Evolutionary conservation across 129 eudicot genomes (phyloP), one percentile per base, ranked within the genome.

Genomic region (Gnaphalium uliginosum): DNA sequence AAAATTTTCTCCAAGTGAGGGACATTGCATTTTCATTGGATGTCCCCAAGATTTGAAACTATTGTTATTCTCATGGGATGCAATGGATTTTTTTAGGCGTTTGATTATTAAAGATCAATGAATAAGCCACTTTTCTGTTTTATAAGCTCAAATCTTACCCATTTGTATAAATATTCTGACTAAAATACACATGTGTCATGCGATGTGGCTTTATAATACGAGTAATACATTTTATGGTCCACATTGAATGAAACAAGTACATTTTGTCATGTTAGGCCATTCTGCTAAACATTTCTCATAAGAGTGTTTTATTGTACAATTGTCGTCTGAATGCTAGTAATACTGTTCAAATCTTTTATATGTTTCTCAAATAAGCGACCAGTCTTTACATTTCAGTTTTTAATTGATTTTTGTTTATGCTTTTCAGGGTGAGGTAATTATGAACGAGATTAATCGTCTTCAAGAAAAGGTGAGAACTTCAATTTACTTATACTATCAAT

Each of bases 351-450:
- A 9, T 67, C 46, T 18, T 22, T 14, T 65, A 32, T 53, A 53
- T 51, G 63, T 23, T 67, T 9, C 9, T 54, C 46, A 56, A 76
- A 50, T 66, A 33, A 53, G 22, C 58, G 10, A 24, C 24, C 23
- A 11, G 22, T 53, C 70, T 69, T 69, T 23, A 46, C 69, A 27
- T 69, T 70, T 61, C 14, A 37, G 33, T 71, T 33, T 69, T 71
- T 76, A 18, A 25, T 43, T 67, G 48, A 81, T 60, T 60, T 9
- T 41, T 6, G 41, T 68, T 79, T 22, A 19, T 62, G 53, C 68
- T 39, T 29, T 66, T 26, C 87, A 93, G 98, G 90, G 90, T 22
- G 95, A 88, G 72, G 90, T 80, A 22, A 87, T 93, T 35, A 83
- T 87, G 96, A 76, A 68, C 0, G 85, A 93, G 82, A 93, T 93